Conservation (phyloP, 2,329 filamentous ascomycete species). For the Talaromyces amestolkiae region DNA sequence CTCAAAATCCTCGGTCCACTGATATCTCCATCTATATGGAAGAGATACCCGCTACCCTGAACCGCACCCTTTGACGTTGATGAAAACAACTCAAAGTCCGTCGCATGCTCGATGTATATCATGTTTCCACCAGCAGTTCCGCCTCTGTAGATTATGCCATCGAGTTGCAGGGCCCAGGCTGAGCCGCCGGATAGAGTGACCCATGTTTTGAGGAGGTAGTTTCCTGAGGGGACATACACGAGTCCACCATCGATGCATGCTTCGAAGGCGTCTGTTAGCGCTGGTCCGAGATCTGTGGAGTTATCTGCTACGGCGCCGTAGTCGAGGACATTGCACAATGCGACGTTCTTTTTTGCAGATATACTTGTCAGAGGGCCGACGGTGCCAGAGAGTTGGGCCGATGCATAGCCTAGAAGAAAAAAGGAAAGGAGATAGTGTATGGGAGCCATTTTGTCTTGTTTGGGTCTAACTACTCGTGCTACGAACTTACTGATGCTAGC, state of each 20-base stretch:
- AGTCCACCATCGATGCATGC: not conserved
- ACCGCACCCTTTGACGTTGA: not conserved
- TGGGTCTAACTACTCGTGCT: not conserved
- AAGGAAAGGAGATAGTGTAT: not conserved
- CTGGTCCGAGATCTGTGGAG: not conserved
- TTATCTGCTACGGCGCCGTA: not conserved
- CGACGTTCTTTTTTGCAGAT: constrained; percentile 46
- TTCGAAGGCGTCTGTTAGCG: not conserved
- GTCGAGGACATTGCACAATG: constrained; percentile 26
- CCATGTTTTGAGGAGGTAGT: not conserved
- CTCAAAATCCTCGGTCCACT: not conserved
- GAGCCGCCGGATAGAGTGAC: not conserved
- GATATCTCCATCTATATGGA: not conserved
- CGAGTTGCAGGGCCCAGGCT: not conserved
- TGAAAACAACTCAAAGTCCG: not conserved
- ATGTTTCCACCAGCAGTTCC: not conserved
- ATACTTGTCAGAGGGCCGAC: constrained; percentile 48
- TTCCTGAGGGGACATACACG: not conserved
- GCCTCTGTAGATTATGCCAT: not conserved
- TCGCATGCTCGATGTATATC: not conserved
- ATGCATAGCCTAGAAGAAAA: constrained; percentile 13
- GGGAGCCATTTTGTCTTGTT: not conserved
- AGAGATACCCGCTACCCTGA: not conserved
- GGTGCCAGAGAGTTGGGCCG: constrained; percentile 41
- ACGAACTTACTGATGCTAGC: not conserved